Evolutionary conservation across 2,329 filamentous ascomycete species (phyloP), one percentile per base, ranked within the genome.

Genomic region (Diplodia scrobiculata): DNA sequence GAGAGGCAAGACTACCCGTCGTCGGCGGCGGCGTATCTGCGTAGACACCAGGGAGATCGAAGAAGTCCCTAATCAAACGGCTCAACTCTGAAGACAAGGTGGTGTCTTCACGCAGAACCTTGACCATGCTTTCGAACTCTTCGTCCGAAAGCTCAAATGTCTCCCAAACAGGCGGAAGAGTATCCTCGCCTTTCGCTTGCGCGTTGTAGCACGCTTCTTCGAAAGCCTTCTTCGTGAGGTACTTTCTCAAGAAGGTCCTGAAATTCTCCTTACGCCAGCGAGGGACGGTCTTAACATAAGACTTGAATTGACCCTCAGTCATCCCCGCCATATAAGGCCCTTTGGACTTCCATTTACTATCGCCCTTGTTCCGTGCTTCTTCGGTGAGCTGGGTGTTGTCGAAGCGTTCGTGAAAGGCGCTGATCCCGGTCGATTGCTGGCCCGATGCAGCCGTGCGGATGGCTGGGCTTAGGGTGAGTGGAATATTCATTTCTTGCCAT

Each of bases 401-500:
- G 13, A 79, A 63, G 47, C 74, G 69, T 1, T 75, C 70, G 67
- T 82, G 80, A 68, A 83, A 78, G 68, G 79, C 72, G 71, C 78
- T 77, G 69, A 71, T 62, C 38, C 53, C 32, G 21, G 67, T 68
- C 2, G 67, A 51, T 17, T 59, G 60, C n/a, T 55, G 67, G 9
- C 62, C 68, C 10, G 66, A 32, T 1, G 25, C 50, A n/a, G 54
- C 67, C 17, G 63, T 59, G 50, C 68, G 58, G 38, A 73, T 19
- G 5, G 19, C 70, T 29, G 76, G 76, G 29, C 86, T 81, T 10
- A 41, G 13, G 19, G 88, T 84, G 67, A 97, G 80, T 5, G 91
- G 87, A 64, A 97, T 79, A 67, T 86, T 84, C 75, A 97, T 83
- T 76, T 96, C 91, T 75, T 92, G 89, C 81, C 90, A 97, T 81